Conservation (phyloP, 2,329 filamentous ascomycete genomes). For the Orbilia oligospora region DNA sequence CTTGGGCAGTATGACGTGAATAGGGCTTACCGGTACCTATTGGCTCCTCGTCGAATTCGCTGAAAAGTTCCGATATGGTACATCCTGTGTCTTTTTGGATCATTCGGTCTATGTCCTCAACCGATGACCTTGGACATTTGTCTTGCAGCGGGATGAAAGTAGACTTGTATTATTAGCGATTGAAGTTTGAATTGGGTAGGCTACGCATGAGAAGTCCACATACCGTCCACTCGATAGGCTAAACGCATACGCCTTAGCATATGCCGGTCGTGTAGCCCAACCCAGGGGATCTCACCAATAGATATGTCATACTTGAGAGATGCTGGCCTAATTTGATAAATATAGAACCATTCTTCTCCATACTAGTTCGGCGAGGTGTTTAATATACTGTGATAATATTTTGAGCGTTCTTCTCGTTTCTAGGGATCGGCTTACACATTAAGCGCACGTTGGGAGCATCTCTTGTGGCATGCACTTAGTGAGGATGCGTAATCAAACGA, state of each 20-base stretch:
- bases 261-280: not conserved
- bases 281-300: constrained; percentile 50
- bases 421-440: constrained; percentile 31
- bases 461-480: constrained; percentile 52
- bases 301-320: constrained; percentile 70
- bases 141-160: constrained; percentile 98
- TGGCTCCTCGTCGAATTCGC: constrained; percentile 82
- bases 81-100: constrained; percentile 85
- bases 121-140: constrained; percentile 77
- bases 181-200: not conserved
- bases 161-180: constrained; percentile 53
- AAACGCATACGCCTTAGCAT: not conserved
- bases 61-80: constrained; percentile 85
- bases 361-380: constrained; percentile 14
- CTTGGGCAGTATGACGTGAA: not conserved
- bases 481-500: constrained; percentile 34
- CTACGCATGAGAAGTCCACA: not conserved
- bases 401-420: too few relatives aligned
- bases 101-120: constrained; percentile 71
- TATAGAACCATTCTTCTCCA: constrained; percentile 97
- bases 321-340: constrained; percentile 99
- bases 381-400: not conserved
- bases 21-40: constrained; percentile 77
- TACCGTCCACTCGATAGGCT: constrained; percentile 64
- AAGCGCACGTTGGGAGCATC: constrained; percentile 51